Base-by-base conservation (phyloP, 768 basidiomycete species). In the Lactarius hatsudake region DNA sequence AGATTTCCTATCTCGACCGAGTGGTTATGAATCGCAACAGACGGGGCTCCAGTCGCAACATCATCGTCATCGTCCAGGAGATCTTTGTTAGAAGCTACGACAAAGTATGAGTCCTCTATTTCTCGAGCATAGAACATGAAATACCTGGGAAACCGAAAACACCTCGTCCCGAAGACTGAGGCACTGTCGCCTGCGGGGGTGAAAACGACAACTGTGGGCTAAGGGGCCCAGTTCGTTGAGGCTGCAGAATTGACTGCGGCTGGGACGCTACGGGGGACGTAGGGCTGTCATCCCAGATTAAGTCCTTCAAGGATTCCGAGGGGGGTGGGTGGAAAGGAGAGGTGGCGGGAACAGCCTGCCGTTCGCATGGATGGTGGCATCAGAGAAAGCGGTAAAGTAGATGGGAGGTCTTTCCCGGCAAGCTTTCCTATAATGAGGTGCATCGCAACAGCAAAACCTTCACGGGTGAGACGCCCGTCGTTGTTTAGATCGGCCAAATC, bases 391-490 rank as follows among this genome's bases (percentile, higher is more conserved):
- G 94, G 93, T 34, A 99, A 80, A n/a, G 77, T 74, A 0, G 81
- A 72, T 0, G 94, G 93, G 55, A 97, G 77, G 2, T 91, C 88
- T 68, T 86, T 86, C 20, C 96, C 95, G 8, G 85, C 82, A 10
- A 97, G 78, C 76, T 89, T 94, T 73, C 84, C 84, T 77, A 93
- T 91, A 72, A 99, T 98, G 42, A 99, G 83, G 78, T 96, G 86
- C 87, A 96, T 87, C 4, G 95, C 97, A 55, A 98, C 89, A 9
- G 97, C 96, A 76, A 99, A 98, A 17, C 94, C 93, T 59, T 98
- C 96, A 61, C 88, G 84, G 3, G 88, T 94, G 58, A 99, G 81
- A 63, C 82, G 84, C 2, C 97, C 97, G 64, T 96, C 90, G 61
- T 89, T 90, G 68, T 90, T 86, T 28, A 98, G 83, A 74, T 98